phyloP scores from a whole-genome alignment of 345 rosid species.

The Rhodamnia rubescens region DNA sequence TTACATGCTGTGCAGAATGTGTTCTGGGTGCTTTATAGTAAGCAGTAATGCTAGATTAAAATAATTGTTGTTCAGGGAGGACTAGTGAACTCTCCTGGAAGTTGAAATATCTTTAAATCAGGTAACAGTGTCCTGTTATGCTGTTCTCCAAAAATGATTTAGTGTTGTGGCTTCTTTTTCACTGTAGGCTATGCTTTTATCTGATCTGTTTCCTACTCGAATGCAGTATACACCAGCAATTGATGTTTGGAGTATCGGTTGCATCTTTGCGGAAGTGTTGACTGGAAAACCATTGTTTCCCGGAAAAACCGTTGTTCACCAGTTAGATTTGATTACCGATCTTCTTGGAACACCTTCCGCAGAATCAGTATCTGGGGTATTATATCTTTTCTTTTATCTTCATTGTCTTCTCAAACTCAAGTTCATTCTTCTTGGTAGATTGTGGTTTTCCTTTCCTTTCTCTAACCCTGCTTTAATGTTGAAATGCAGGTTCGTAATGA shows the following conservation, averaged over 20 bases:
- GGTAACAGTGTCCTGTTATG: slow-evolving; percentile 72
- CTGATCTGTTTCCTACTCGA: neutral
- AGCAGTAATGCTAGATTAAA: slow-evolving; percentile 82
- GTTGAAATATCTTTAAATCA: slow-evolving; percentile 88
- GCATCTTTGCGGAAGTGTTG: slow-evolving; percentile 97
- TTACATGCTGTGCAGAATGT: slow-evolving; percentile 17
- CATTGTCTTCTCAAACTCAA: neutral
- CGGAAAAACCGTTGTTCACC: slow-evolving; percentile 95
- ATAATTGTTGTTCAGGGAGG: slow-evolving; percentile 99
- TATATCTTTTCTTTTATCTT: slow-evolving; percentile 5
- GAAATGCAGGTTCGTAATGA: slow-evolving; percentile 84
- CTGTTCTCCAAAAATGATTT: slow-evolving; percentile 19
- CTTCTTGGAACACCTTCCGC: slow-evolving; percentile 88
- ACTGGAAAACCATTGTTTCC: slow-evolving; percentile 97
- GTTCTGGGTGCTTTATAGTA: slow-evolving; percentile 35
- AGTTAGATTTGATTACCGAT: slow-evolving; percentile 90
- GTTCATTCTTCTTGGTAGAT: neutral
- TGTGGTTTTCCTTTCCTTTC: neutral
- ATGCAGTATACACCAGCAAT: slow-evolving; percentile 99
- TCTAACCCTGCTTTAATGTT: neutral
- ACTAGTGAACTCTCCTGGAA: slow-evolving; percentile 96
- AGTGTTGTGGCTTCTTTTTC: neutral
- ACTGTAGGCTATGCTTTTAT: neutral
- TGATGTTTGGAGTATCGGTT: slow-evolving; percentile 95
- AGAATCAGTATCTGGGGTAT: slow-evolving; percentile 84